Base-by-base conservation (phyloP, 805 yeast genomes). In the Limtongia smithiae region DNA sequence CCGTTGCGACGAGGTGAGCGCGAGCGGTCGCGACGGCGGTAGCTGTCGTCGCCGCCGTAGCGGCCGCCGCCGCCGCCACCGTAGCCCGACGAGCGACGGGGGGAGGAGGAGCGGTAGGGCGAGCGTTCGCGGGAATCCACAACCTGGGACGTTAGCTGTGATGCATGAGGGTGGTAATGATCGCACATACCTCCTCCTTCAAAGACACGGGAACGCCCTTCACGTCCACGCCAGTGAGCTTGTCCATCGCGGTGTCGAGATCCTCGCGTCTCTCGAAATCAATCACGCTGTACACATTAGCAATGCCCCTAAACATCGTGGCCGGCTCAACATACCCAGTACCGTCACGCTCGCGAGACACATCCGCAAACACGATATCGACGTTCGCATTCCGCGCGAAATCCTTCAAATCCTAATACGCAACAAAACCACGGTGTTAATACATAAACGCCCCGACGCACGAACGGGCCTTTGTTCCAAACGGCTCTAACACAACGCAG, bases 321-420 rank as follows among this genome's bases (percentile, higher is more conserved):
- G 28, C 28, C 9, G 9, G 28, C 28, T 7, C 28, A 25, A 41
- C 62, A 17, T 54, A 55, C 48, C 70, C 74, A 37, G 64, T 60
- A 37, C 69, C 68, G 40, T 67, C 72, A 7, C 68, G 61, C 41
- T 43, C 49, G n/a, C 67, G 63, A 6, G 68, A 60, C 22, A 69
- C 67, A 48, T 67, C 68, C 22, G 74, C 63, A 60, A 58, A 70
- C 21, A 60, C 58, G 17, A 69, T 67, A 42, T 66, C 69, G 37
- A 70, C 70, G 39, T 65, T 70, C 39, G 68, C 83, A 54, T 84
- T 89, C 66, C 95, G 78, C 58, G 88, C 89, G 48, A 68, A 66
- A 54, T 70, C 74, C 62, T 70, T 70, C 65, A 86, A 81, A 72
- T 91, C 97, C 74, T 89, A 65, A n/a, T n/a, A n/a, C n/a, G n/a